Evolutionary conservation across 306 rosid species (phyloP).

Genomic region (Begonia fuchsioides): DNA sequence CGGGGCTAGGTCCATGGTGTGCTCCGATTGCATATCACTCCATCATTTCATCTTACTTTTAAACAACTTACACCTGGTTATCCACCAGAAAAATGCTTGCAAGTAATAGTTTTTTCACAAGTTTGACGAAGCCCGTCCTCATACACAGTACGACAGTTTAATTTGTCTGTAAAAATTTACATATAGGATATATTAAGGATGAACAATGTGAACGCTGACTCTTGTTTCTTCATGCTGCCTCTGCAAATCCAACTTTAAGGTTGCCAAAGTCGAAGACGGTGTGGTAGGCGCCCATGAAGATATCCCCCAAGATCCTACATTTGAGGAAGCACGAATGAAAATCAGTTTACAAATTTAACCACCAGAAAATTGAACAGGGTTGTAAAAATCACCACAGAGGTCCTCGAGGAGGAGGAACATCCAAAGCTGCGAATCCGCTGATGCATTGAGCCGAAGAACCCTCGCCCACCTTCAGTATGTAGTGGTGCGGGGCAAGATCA

Average conservation of each 20-base stretch:
- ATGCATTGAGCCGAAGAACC: slow-evolving; percentile 73
- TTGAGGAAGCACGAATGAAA: background rate
- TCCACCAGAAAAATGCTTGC: no score
- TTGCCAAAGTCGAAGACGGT: slow-evolving; percentile 74
- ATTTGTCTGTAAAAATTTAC: background rate
- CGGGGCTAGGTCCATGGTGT: no score
- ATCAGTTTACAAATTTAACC: no score
- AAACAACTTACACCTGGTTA: no score
- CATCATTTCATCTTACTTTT: no score
- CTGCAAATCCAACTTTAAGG: slow-evolving; percentile 67
- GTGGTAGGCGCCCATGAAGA: slow-evolving; percentile 89
- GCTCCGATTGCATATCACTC: no score
- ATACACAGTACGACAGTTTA: no score
- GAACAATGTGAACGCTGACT: no score
- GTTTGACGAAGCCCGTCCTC: no score
- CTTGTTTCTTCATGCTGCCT: slow-evolving; percentile 44
- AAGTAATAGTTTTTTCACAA: no score
- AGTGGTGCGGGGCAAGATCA: slow-evolving; percentile 57
- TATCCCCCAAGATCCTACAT: slow-evolving; percentile 86
- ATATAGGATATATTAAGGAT: no score
- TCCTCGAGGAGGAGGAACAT: slow-evolving; percentile 88
- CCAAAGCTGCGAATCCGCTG: slow-evolving; percentile 69
- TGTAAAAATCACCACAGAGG: slow-evolving; percentile 62
- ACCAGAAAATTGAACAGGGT: slow-evolving; percentile 1
- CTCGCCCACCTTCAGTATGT: slow-evolving; percentile 60